Percentiles rank a stretch among this genome's conserved stretches.
phyloP scores from a whole-genome alignment of 2,329 filamentous ascomycete genomes.

The Alternaria dauci region DNA sequence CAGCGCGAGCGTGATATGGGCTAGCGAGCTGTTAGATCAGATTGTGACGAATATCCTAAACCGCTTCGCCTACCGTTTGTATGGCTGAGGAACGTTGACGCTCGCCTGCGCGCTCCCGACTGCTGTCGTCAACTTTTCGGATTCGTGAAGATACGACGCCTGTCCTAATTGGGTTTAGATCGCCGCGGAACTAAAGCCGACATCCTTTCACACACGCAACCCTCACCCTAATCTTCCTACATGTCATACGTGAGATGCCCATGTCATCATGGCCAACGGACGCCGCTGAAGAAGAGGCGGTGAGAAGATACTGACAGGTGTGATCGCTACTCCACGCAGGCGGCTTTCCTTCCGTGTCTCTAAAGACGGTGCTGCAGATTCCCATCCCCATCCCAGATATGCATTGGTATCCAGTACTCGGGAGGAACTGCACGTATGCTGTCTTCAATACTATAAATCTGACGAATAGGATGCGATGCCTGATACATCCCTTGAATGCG shows the following conservation, averaged over 20 bases:
- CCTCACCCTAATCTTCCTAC: slow-evolving; percentile 11
- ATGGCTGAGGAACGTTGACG: slow-evolving; percentile 5
- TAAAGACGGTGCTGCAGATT: neutral
- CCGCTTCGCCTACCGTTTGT: slow-evolving; percentile 4
- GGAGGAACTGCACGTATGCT: slow-evolving; percentile 4
- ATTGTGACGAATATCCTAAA: neutral
- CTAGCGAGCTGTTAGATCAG: neutral
- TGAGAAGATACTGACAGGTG: slow-evolving; percentile 17
- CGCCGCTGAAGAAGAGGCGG: slow-evolving; percentile 15
- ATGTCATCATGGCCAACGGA: neutral
- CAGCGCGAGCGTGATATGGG: neutral
- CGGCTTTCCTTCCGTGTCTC: slow-evolving; percentile 13
- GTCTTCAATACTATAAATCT: neutral
- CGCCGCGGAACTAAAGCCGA: slow-evolving; percentile 6
- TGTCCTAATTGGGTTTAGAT: slow-evolving; percentile 23
- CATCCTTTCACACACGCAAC: slow-evolving; percentile 16
- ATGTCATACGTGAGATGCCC: neutral
- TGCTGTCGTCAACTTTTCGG: slow-evolving; percentile 23
- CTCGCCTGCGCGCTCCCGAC: slow-evolving; percentile 4
- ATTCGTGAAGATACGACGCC: slow-evolving; percentile 13
- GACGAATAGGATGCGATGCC: slow-evolving; percentile 2
- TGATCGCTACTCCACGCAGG: slow-evolving; percentile 1
- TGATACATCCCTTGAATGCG: slow-evolving; percentile 2
- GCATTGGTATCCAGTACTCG: neutral
- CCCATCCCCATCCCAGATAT: slow-evolving; percentile 1